Conservation (phyloP, 1,284 basidiomycete species). For the Bondarzewia mesenterica region DNA sequence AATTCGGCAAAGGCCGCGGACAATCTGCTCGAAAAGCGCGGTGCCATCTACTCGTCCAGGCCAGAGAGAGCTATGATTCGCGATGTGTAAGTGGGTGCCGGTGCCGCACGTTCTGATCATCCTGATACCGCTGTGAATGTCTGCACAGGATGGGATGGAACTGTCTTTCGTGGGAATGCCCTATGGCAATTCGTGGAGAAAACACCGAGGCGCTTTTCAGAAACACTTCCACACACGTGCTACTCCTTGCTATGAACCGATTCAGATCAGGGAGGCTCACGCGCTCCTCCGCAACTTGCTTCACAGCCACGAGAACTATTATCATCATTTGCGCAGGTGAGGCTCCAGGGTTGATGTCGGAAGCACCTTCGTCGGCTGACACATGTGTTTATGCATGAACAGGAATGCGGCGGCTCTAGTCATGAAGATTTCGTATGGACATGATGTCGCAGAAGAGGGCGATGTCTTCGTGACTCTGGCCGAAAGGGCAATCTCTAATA, state of each 20-base stretch:
- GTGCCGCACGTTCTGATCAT: background rate
- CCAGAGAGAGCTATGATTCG: background rate
- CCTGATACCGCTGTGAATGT: background rate
- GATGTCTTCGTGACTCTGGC: conserved; percentile 55
- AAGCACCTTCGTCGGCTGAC: background rate
- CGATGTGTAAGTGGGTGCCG: background rate
- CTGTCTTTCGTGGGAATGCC: background rate
- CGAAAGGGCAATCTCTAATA: conserved; percentile 42
- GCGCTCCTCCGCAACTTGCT: background rate
- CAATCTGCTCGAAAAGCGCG: background rate
- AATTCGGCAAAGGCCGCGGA: background rate
- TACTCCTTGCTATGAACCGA: background rate
- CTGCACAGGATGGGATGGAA: background rate
- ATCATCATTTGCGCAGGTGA: background rate
- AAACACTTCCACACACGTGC: background rate
- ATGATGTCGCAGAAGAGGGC: conserved; percentile 43
- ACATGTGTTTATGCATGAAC: background rate
- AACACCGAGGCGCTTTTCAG: background rate
- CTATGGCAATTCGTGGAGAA: background rate
- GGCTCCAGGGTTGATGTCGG: no score
- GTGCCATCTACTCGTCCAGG: background rate
- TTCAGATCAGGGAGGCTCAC: background rate
- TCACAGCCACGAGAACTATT: background rate
- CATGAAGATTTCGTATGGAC: conserved; percentile 54
- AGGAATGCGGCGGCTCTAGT: conserved; percentile 26